Evolutionary conservation across 805 yeast genomes (phyloP).

Genomic region (Candida berthetii): DNA sequence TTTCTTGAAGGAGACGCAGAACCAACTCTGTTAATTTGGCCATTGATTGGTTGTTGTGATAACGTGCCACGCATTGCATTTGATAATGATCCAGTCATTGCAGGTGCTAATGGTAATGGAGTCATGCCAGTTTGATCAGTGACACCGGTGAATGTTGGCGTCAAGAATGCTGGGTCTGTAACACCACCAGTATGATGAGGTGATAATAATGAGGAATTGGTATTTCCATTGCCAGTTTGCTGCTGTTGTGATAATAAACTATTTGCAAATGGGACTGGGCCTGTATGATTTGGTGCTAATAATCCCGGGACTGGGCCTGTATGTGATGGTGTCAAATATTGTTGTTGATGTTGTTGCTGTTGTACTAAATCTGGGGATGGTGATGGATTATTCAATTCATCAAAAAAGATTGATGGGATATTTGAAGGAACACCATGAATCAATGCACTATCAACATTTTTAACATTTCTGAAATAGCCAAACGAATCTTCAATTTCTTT

Average conservation of each 20-base stretch:
- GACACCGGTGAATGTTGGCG: not conserved
- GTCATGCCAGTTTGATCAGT: conserved; percentile 2
- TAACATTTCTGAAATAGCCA: conserved; percentile 67
- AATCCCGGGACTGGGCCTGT: conserved; percentile 16
- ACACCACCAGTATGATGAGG: conserved; percentile 4
- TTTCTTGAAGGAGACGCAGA: conserved; percentile 1
- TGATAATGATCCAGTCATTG: conserved; percentile 36
- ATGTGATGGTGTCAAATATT: conserved; percentile 21
- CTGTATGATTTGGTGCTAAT: conserved; percentile 13
- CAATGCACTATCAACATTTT: conserved; percentile 69
- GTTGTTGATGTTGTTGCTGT: conserved; percentile 12
- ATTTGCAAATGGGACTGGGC: conserved; percentile 19
- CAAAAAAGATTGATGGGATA: conserved; percentile 33
- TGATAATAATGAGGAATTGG: conserved; percentile 7
- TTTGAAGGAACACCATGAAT: conserved; percentile 63
- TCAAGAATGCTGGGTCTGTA: conserved; percentile 3
- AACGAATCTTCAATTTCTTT: conserved; percentile 72
- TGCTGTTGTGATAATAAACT: conserved; percentile 1
- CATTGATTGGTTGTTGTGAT: not conserved
- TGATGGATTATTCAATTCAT: conserved; percentile 9
- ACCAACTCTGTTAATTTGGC: conserved; percentile 3
- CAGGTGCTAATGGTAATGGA: conserved; percentile 23
- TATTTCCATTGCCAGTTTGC: not conserved
- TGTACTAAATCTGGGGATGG: conserved; percentile 23
- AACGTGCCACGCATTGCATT: conserved; percentile 21